phyloP scores from a whole-genome alignment of 2,329 filamentous ascomycete genomes.

The Verticillium nonalfalfae region DNA sequence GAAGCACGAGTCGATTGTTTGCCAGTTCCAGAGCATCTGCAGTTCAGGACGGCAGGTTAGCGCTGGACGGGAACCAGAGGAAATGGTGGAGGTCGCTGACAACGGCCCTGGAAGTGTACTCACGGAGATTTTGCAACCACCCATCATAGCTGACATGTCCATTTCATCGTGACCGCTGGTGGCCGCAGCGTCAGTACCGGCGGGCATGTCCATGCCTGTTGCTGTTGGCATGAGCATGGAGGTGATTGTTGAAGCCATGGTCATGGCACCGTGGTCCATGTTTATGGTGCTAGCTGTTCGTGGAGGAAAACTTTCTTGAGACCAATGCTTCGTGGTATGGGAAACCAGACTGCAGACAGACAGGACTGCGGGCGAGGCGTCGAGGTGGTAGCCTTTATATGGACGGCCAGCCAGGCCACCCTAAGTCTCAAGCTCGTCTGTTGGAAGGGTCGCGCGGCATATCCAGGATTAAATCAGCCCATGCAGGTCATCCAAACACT shows the following conservation, averaged over 20 bases:
- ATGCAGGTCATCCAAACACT: background rate
- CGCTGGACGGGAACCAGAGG: background rate
- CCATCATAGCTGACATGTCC: constrained; percentile 19
- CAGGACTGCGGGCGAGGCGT: background rate
- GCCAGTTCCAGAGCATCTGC: constrained; percentile 78
- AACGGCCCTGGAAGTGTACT: constrained; percentile 4
- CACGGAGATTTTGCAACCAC: constrained; percentile 35
- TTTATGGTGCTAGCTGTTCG: background rate
- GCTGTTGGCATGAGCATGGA: constrained; percentile 6
- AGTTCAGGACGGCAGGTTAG: background rate
- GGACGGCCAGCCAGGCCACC: too few species aligned
- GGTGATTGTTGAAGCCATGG: constrained; percentile 6
- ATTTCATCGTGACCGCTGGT: constrained; percentile 2
- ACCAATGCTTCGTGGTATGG: background rate
- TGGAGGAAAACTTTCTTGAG: background rate
- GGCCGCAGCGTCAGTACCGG: constrained; percentile 5
- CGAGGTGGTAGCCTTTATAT: background rate
- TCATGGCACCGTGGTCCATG: background rate
- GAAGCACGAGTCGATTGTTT: constrained; percentile 68
- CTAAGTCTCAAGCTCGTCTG: background rate
- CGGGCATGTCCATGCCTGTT: constrained; percentile 7
- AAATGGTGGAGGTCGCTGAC: too few species aligned
- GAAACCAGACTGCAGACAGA: background rate
- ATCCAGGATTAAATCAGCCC: background rate
- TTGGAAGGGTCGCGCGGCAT: background rate